Percentiles rank a stretch among this genome's conserved stretches.
Evolutionary conservation across 2,329 filamentous ascomycete species (phyloP).

Genomic region (Claviceps maximensis): DNA sequence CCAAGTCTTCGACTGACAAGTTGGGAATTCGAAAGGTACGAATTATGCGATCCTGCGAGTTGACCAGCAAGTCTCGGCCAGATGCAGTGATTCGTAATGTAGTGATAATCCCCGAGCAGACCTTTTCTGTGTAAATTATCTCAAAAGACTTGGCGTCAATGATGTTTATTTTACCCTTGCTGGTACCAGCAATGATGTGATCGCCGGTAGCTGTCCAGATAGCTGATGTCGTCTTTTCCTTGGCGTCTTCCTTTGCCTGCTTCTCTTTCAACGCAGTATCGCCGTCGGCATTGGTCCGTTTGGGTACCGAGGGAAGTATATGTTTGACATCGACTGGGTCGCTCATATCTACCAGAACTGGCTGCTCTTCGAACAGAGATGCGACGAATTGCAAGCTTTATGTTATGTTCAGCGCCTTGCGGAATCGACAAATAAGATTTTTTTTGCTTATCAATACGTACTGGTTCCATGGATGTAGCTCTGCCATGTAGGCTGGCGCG

Average conservation of each 20-base stretch:
- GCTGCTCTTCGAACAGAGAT: constrained; percentile 86
- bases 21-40: constrained; percentile 85
- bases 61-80: constrained; percentile 78
- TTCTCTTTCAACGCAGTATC: constrained; percentile 66
- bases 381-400: constrained; percentile 73
- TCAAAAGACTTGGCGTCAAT: constrained; percentile 71
- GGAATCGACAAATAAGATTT: not conserved
- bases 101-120: constrained; percentile 79
- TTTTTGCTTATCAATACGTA: constrained; percentile 23
- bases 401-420: constrained; percentile 10
- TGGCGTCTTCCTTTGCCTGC: constrained; percentile 80
- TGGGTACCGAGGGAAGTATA: constrained; percentile 68
- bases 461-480: constrained; percentile 86
- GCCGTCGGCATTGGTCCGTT: constrained; percentile 54
- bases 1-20: constrained; percentile 51
- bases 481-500: constrained; percentile 88
- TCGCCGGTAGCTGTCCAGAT: constrained; percentile 77
- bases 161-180: constrained; percentile 91
- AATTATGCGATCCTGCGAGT: constrained; percentile 89
- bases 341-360: constrained; percentile 72
- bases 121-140: constrained; percentile 79
- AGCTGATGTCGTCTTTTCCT: constrained; percentile 86
- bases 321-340: constrained; percentile 59
- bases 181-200: constrained; percentile 85
- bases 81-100: constrained; percentile 70